phyloP scores from a whole-genome alignment of 371 early-diverging fungal species.

The Umbelopsis sp. region DNA sequence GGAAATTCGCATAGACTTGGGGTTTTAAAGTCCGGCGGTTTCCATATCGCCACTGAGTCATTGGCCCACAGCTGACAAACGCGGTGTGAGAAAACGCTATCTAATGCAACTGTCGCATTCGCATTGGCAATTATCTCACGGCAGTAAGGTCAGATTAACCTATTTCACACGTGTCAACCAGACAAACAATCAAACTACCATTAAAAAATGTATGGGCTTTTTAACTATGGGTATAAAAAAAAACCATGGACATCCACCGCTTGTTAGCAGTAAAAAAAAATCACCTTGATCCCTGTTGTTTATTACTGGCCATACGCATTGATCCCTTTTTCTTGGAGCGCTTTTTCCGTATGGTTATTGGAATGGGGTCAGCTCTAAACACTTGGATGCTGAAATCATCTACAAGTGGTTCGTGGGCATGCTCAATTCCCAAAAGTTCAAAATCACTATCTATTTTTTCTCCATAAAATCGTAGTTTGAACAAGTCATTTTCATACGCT shows the following conservation, averaged over 20 bases:
- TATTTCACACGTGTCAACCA: too few species aligned
- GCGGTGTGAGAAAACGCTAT: neutral
- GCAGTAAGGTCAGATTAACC: too few species aligned
- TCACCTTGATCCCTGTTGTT: neutral
- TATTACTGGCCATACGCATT: neutral
- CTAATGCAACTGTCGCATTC: too few species aligned
- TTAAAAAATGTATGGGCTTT: too few species aligned
- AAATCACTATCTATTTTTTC: constrained; percentile 35
- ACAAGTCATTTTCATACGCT: constrained; percentile 47
- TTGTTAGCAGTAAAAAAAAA: neutral
- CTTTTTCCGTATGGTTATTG: neutral
- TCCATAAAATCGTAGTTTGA: constrained; percentile 47
- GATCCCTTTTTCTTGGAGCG: neutral
- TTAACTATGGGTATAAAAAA: too few species aligned
- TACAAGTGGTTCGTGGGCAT: neutral
- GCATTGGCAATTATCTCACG: too few species aligned
- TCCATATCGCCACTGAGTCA: neutral
- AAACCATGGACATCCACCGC: too few species aligned
- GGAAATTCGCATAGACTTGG: too few species aligned
- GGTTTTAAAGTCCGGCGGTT: neutral
- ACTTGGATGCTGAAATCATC: neutral
- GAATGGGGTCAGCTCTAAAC: neutral
- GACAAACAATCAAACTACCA: too few species aligned
- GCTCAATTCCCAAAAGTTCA: neutral
- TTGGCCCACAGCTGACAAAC: constrained; percentile 9